Conservation (phyloP, 345 rosid species). For the Eucalyptus shirleyi region DNA sequence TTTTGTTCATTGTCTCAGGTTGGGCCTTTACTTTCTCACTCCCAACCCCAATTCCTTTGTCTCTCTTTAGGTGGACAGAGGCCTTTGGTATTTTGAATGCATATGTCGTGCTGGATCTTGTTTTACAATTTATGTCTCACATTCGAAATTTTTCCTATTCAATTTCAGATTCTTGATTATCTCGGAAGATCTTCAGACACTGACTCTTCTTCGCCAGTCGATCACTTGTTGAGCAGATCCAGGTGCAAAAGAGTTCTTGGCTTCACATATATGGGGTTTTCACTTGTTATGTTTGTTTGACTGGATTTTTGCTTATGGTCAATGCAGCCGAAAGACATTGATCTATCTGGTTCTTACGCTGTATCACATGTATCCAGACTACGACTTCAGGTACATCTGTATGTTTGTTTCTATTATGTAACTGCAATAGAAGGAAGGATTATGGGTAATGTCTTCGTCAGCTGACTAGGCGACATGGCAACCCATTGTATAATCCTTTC, state of each 20-base stretch:
- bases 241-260: constrained; percentile 34
- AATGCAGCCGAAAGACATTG: constrained; percentile 91
- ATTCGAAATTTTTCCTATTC: background rate
- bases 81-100: background rate
- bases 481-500: constrained; percentile 70
- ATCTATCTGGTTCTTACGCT: constrained; percentile 93
- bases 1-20: background rate
- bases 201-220: constrained; percentile 73
- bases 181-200: constrained; percentile 75
- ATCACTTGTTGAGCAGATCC: constrained; percentile 79
- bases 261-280: background rate
- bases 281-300: constrained; percentile 1
- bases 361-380: constrained; percentile 87
- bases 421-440: constrained; percentile 35
- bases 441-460: constrained; percentile 99
- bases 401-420: background rate
- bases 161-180: constrained; percentile 69
- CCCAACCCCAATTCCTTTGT: background rate
- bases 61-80: background rate
- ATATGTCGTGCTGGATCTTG: background rate
- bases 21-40: background rate
- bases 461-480: constrained; percentile 93
- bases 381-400: constrained; percentile 85
- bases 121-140: background rate
- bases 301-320: constrained; percentile 5